Conservation (phyloP, 2,329 filamentous ascomycete species). For the Colletotrichum sidae region DNA sequence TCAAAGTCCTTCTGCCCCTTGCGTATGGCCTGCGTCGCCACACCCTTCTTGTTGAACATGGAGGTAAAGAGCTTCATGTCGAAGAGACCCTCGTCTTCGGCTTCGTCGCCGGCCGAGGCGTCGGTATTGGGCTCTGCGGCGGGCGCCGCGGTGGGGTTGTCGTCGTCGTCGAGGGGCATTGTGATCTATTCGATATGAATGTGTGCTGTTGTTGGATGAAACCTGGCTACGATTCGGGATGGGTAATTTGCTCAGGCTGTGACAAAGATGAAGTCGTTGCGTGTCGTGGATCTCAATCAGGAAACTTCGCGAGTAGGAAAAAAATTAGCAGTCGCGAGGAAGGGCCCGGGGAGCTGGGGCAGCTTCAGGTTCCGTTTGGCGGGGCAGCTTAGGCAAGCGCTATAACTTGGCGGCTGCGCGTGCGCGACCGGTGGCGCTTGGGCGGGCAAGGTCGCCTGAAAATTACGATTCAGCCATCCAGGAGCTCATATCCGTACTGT, state of each 20-base stretch:
- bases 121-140: conserved; percentile 41
- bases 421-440: too few relatives aligned
- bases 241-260: neutral
- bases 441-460: too few relatives aligned
- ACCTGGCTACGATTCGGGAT: neutral
- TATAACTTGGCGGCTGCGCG: too few relatives aligned
- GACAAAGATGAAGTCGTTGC: too few relatives aligned
- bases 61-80: conserved; percentile 83
- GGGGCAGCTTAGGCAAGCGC: too few relatives aligned
- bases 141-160: conserved; percentile 45
- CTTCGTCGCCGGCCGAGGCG: conserved; percentile 60
- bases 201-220: neutral
- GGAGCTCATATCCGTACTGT: too few relatives aligned
- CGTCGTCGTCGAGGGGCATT: conserved; percentile 57
- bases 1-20: conserved; percentile 98
- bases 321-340: conserved; percentile 11
- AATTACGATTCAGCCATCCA: too few relatives aligned
- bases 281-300: too few relatives aligned
- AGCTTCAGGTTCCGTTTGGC: neutral
- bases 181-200: conserved; percentile 36
- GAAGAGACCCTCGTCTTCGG: conserved; percentile 82
- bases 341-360: conserved; percentile 1
- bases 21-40: conserved; percentile 77
- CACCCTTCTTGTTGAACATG: conserved; percentile 62
- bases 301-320: neutral